These are phyloP conservation scores for Thraustochytrium striatum DNA, from an alignment of 352 stramenopile genomes.

Conservation along the genomic window DNA sequence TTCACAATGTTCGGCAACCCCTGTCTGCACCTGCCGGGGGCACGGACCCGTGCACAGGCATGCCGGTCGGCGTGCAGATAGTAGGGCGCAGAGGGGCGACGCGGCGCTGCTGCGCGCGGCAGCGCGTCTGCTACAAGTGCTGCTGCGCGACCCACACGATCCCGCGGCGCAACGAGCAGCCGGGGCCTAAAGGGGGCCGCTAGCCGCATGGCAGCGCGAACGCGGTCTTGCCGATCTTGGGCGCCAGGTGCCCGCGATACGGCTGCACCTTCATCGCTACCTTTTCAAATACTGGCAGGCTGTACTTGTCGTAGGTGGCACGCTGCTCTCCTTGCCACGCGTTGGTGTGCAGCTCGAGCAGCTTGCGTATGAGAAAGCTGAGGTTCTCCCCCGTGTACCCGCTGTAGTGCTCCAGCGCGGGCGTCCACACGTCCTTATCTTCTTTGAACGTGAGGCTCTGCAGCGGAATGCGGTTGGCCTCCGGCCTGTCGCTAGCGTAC, in stretches of 20 bases:
- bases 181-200: no score
- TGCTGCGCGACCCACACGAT: no score
- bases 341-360: conserved; percentile 15
- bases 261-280: background rate
- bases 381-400: conserved; percentile 29
- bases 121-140: no score
- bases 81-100: no score
- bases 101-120: no score
- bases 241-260: background rate
- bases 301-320: background rate
- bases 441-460: background rate
- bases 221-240: background rate
- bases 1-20: no score
- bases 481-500: background rate
- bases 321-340: background rate
- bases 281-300: background rate
- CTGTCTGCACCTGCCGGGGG: no score
- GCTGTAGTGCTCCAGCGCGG: conserved; percentile 17
- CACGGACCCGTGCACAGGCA: no score
- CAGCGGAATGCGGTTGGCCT: background rate
- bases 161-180: no score
- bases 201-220: no score
- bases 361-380: background rate
- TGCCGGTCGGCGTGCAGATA: no score
- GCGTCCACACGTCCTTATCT: background rate